These are phyloP conservation scores for Agapanthus africanus DNA, from an alignment of 106 monocot species.

Conservation along the genomic window DNA sequence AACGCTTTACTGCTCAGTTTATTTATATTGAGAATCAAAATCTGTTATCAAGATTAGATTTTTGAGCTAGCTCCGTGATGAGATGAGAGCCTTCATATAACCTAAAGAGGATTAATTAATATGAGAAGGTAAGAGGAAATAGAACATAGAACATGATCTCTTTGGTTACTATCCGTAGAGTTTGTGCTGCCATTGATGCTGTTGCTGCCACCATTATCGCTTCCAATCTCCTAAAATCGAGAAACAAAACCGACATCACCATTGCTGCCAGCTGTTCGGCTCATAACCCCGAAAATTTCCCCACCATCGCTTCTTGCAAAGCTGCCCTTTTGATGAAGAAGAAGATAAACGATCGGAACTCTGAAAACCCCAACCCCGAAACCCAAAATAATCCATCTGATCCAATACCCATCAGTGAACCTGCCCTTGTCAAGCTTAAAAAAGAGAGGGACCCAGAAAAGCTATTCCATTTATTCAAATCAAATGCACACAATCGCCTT, in stretches of 20 bases:
- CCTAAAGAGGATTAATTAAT: background rate
- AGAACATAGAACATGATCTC: conserved; percentile 64
- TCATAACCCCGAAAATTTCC: conserved; percentile 31
- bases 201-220: conserved; percentile 63
- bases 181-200: conserved; percentile 81
- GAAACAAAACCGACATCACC: conserved; percentile 29
- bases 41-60: background rate
- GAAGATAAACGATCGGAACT: too few species aligned
- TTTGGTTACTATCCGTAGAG: conserved; percentile 34
- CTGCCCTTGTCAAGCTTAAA: conserved; percentile 63
- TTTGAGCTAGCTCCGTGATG: background rate
- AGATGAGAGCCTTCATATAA: background rate
- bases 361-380: background rate
- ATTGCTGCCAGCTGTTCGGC: conserved; percentile 17
- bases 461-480: conserved; percentile 58
- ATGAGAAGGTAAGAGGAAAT: background rate
- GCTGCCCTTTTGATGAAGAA: conserved; percentile 28
- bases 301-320: conserved; percentile 54
- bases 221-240: conserved; percentile 38
- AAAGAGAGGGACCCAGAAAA: conserved; percentile 70
- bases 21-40: too few species aligned
- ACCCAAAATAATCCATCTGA: conserved; percentile 2
- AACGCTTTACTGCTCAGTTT: too few species aligned
- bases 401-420: conserved; percentile 18
- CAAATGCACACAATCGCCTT: conserved; percentile 68